Base-by-base conservation (phyloP, 805 yeast genomes). In the Zygosaccharomyces siamensis region DNA sequence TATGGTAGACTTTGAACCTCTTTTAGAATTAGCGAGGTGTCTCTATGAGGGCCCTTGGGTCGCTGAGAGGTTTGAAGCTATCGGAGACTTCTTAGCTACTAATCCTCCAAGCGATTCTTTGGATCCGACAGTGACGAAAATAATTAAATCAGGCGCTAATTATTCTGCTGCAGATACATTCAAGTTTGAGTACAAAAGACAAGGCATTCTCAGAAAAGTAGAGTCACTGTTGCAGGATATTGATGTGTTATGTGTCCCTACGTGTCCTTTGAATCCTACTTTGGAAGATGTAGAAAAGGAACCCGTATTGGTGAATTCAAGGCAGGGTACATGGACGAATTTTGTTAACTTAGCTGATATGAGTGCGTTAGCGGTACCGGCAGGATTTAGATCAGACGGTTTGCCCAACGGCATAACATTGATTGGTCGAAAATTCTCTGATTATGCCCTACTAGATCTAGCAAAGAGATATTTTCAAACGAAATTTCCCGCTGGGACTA, bases 1-100 rank as follows among this genome's bases (percentile, higher is more conserved):
- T 20, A 71, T 81, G 8, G 66, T 83, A 38, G 90, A 89, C 68
- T 90, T 92, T 64, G 67, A 83, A 14, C 86, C 89, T 3, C 72
- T 92, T 36, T 72, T 87, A 52, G 86, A 85, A 32, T 74, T 92
- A 49, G 99, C 98, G 14, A 80, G 80, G 58, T 86, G 93, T 62
- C 75, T 92, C 32, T 92, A 92, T 65, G 97, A 92, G 63, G 99
- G 99, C 50, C 86, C 98, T n/a, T 92, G 99, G 99, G 98, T 92
- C 8, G 88, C 95, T 21, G 99, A 92, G 72, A 79, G 99, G 58
- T 89, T 81, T 70, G 81, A 88, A 53, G 97, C 97, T 23, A 79
- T 82, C 32, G 78, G 80, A 57, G 87, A 84, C 37, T 86, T 85
- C 57, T 75, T 87, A 49, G 79, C 79, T 26, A 74, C 85, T 6